Conservation (phyloP, 306 rosid species). For the Styphnolobium japonicum region DNA sequence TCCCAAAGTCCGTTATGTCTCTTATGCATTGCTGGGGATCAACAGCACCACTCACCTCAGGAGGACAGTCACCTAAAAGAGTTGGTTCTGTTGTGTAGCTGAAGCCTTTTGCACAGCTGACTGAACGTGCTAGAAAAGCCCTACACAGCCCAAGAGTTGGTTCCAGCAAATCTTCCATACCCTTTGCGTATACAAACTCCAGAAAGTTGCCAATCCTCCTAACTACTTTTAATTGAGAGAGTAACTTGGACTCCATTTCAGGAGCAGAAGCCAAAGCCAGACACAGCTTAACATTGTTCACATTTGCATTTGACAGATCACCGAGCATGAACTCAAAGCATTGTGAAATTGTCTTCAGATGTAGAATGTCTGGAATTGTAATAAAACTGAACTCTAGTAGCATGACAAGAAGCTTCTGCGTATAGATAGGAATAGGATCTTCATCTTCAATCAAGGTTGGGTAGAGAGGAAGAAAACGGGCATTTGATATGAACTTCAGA, state of each 20-base stretch:
- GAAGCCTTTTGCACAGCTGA: constrained; percentile 57
- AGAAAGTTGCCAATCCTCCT: constrained; percentile 85
- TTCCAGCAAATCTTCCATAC: constrained; percentile 91
- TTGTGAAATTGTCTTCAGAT: constrained; percentile 85
- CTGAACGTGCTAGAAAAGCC: constrained; percentile 86
- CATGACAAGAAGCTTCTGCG: constrained; percentile 99
- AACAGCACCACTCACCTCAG: constrained; percentile 45
- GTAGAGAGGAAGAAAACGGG: constrained; percentile 86
- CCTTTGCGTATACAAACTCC: constrained; percentile 81
- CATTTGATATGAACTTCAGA: constrained; percentile 65
- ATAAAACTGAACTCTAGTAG: constrained; percentile 69
- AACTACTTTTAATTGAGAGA: constrained; percentile 87
- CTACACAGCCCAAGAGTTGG: constrained; percentile 87
- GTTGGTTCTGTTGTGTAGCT: constrained; percentile 52
- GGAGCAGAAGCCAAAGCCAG: constrained; percentile 90
- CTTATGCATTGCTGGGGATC: constrained; percentile 79
- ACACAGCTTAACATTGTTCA: constrained; percentile 79
- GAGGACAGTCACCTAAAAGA: constrained; percentile 58
- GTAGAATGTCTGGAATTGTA: constrained; percentile 78
- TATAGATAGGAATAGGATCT: constrained; percentile 93
- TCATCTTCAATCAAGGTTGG: constrained; percentile 89
- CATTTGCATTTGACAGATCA: constrained; percentile 90
- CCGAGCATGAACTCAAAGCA: constrained; percentile 96
- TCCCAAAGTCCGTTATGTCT: constrained; percentile 85
- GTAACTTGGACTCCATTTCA: constrained; percentile 92